Evolutionary conservation across 257 asterid genomes (phyloP).

Genomic region (Eustoma russellianum): DNA sequence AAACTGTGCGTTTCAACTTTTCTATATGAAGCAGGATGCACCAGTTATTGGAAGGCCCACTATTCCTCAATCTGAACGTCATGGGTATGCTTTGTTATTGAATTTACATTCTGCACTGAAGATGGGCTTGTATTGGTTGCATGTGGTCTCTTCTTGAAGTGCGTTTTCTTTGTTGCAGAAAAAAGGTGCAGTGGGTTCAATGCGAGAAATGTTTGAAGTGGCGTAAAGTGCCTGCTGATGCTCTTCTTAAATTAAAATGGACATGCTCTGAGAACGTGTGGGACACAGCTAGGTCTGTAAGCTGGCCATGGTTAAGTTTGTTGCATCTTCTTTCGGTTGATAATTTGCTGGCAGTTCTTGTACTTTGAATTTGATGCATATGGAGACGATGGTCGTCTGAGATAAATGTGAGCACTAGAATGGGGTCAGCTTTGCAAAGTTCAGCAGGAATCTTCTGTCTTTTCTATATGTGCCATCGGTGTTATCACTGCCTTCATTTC

Average conservation of each 20-base stretch:
- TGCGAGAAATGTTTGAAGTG: conserved; percentile 93
- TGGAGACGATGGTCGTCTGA: not conserved
- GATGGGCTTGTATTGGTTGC: not conserved
- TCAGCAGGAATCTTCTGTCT: not conserved
- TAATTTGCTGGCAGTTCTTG: not conserved
- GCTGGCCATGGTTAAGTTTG: conserved; percentile 5
- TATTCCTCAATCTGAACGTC: conserved; percentile 42
- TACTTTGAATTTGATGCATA: too few species aligned
- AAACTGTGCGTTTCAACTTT: conserved; percentile 10
- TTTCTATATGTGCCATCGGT: too few species aligned
- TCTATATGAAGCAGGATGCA: conserved; percentile 39
- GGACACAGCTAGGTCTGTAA: conserved; percentile 59
- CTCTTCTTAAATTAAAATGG: conserved; percentile 71
- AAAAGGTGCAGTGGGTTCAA: conserved; percentile 65
- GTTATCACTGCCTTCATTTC: too few species aligned
- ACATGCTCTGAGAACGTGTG: conserved; percentile 59
- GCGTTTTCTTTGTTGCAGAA: conserved; percentile 26
- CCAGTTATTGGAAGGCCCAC: conserved; percentile 95
- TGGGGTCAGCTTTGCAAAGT: not conserved
- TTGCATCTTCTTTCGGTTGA: not conserved
- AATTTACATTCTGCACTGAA: conserved; percentile 12
- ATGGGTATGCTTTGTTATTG: conserved; percentile 37
- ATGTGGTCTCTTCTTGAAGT: conserved; percentile 1
- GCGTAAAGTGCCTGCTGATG: conserved; percentile 77
- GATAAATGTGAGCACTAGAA: not conserved